Percentiles rank a stretch among this genome's conserved stretches.
These are phyloP conservation scores for Anethum foeniculum DNA, from an alignment of 140 eudicot genomes.

Conservation along the genomic window DNA sequence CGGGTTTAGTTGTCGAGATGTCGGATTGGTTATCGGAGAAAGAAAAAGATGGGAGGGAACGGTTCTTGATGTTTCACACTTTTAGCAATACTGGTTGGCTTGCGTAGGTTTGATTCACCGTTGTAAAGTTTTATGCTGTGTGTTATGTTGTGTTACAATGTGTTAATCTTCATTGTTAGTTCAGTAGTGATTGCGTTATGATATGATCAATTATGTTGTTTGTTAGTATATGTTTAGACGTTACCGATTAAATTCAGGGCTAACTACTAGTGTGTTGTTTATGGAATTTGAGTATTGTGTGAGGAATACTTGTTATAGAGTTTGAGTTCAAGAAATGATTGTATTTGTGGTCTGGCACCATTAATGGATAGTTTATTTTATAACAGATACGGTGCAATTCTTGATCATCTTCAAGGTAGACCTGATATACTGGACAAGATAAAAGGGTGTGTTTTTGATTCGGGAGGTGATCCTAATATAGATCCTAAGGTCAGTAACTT, in stretches of 20 bases:
- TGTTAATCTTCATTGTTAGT: background rate
- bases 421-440: slow-evolving; percentile 56
- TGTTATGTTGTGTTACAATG: background rate
- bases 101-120: slow-evolving; percentile 51
- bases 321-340: background rate
- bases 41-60: slow-evolving; percentile 46
- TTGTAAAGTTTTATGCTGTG: background rate
- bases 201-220: background rate
- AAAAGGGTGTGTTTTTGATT: slow-evolving; percentile 77
- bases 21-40: slow-evolving; percentile 49
- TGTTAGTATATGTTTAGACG: background rate
- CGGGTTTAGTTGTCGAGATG: slow-evolving; percentile 38
- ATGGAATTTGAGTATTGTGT: background rate
- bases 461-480: slow-evolving; percentile 78
- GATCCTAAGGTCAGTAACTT: slow-evolving; percentile 59
- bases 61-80: slow-evolving; percentile 70
- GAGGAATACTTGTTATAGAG: background rate
- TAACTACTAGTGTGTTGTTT: background rate
- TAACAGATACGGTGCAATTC: slow-evolving; percentile 70
- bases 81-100: slow-evolving; percentile 97
- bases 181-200: background rate
- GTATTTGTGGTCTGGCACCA: background rate
- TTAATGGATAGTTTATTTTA: background rate
- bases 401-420: slow-evolving; percentile 44
- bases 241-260: background rate